Conservation (phyloP, 768 basidiomycete genomes). For the Baorangia bicolor region DNA sequence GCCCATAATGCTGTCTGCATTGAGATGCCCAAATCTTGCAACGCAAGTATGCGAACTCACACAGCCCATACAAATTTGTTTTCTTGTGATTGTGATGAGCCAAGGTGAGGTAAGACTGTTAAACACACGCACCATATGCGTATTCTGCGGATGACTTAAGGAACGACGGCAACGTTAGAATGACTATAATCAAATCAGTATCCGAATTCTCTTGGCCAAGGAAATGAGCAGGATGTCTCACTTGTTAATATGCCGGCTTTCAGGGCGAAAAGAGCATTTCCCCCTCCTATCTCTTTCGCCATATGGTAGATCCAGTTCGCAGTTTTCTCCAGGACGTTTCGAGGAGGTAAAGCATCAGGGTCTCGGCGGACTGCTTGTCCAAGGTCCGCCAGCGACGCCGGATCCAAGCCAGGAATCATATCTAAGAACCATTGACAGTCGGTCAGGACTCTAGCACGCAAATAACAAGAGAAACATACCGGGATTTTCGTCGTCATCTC, state of each 20-base stretch:
- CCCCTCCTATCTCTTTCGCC: conserved; percentile 43
- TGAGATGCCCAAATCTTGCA: background rate
- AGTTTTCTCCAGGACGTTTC: conserved; percentile 52
- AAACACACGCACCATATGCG: conserved; percentile 50
- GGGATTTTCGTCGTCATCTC: conserved; percentile 70
- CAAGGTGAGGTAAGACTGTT: background rate
- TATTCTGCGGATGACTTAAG: conserved; percentile 52
- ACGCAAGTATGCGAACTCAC: conserved; percentile 36
- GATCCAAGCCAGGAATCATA: conserved; percentile 55
- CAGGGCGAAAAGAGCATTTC: conserved; percentile 66
- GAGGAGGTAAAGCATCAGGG: conserved; percentile 72
- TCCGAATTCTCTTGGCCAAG: background rate
- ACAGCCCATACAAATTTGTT: conserved; percentile 72
- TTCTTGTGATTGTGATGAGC: conserved; percentile 34
- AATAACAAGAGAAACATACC: conserved; percentile 26
- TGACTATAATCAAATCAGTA: conserved; percentile 35
- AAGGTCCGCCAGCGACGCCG: conserved; percentile 45
- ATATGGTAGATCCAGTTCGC: conserved; percentile 47
- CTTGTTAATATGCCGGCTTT: conserved; percentile 69
- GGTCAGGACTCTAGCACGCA: background rate
- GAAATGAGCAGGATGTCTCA: conserved; percentile 25
- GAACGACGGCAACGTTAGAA: conserved; percentile 60
- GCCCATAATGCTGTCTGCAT: conserved; percentile 58
- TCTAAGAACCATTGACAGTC: conserved; percentile 31
- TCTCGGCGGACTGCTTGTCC: conserved; percentile 59